Percentiles rank a stretch among this genome's conserved stretches.
Conservation (phyloP, 768 basidiomycete species). For the Fomitopsis pulvina region DNA sequence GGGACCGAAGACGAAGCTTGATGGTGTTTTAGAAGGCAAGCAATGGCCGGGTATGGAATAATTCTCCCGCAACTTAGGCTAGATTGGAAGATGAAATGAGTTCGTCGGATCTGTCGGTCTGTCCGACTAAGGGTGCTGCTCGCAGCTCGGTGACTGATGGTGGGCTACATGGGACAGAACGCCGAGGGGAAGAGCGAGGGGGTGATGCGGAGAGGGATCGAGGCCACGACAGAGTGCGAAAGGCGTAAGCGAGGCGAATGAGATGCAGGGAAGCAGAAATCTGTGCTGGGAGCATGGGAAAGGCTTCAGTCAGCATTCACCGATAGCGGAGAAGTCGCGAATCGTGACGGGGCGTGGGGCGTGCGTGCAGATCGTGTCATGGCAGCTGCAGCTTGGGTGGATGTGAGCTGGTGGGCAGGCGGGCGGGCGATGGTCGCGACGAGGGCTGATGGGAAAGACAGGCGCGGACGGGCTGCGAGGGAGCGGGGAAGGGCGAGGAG, state of each 20-base stretch:
- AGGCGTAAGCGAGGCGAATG: background rate
- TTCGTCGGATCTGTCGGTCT: background rate
- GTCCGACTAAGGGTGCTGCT: background rate
- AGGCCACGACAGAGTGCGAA: background rate
- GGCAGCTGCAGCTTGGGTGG: background rate
- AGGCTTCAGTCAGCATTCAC: background rate
- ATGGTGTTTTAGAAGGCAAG: background rate
- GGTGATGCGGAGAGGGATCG: background rate
- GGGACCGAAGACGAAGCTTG: background rate
- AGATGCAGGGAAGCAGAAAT: background rate
- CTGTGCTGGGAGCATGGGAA: background rate
- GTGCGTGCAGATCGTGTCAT: background rate
- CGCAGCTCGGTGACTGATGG: no score
- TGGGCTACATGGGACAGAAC: no score
- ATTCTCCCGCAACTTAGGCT: background rate
- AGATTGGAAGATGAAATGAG: background rate
- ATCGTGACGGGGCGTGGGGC: background rate
- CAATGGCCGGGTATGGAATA: background rate
- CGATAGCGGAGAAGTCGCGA: background rate
- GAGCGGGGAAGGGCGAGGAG: background rate
- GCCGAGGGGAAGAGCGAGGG: no score
- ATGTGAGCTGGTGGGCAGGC: background rate
- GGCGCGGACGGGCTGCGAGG: background rate
- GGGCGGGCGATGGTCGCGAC: background rate
- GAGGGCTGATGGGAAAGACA: background rate